Evolutionary conservation across 2,329 filamentous ascomycete genomes (phyloP).

Genomic region (Clarireedia monteithiana): DNA sequence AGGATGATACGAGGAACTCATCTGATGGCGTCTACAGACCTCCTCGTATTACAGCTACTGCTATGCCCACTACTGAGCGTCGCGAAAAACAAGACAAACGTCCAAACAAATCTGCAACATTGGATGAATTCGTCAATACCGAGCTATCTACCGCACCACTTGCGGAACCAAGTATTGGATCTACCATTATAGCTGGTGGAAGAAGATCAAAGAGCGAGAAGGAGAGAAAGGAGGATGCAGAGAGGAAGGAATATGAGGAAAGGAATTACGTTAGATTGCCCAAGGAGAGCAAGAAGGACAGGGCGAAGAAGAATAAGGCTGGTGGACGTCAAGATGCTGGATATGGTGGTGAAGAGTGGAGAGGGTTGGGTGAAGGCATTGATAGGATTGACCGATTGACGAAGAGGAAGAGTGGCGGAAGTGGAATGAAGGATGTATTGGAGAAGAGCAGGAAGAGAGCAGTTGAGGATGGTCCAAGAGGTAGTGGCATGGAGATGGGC

Average conservation of each 20-base stretch:
- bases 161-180: conserved; percentile 85
- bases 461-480: conserved; percentile 64
- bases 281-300: conserved; percentile 81
- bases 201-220: conserved; percentile 69
- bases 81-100: conserved; percentile 51
- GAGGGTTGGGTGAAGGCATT: conserved; percentile 72
- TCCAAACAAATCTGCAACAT: conserved; percentile 67
- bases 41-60: conserved; percentile 77
- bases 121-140: conserved; percentile 85
- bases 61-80: conserved; percentile 58
- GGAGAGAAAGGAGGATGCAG: conserved; percentile 69
- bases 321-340: conserved; percentile 38
- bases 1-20: conserved; percentile 30
- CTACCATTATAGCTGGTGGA: conserved; percentile 73
- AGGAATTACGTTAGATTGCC: conserved; percentile 84
- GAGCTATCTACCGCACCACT: conserved; percentile 77
- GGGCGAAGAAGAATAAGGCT: conserved; percentile 48
- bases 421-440: conserved; percentile 42
- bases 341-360: conserved; percentile 93
- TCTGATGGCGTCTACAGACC: conserved; percentile 76
- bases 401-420: conserved; percentile 51
- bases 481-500: conserved; percentile 60
- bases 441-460: conserved; percentile 84
- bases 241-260: conserved; percentile 84
- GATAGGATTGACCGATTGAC: conserved; percentile 83